Evolutionary conservation across 305 asterid species (phyloP), one percentile per base, ranked within the genome.

Genomic region (Solanum chacoense): DNA sequence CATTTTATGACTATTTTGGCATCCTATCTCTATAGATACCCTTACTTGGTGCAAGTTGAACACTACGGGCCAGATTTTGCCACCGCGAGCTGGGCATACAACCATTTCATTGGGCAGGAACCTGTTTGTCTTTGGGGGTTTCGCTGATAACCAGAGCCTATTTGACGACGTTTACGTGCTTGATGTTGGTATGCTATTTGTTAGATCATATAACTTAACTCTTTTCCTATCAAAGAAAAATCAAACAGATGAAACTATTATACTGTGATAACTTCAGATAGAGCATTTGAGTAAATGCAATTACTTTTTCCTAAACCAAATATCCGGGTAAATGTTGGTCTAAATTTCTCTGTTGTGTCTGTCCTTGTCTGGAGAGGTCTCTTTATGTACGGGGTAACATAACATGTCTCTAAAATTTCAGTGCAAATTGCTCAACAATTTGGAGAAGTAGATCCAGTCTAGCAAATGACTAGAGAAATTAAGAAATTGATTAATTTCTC

Each of bases 21-120:
- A 36, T 90, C 84, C 78, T 93, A 88, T 91, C 88, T 87, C 89
- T 79, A 85, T 85, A 97, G 99, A 97, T 93, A 93, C 98, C 81
- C 94, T 96, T 89, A 94, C 94, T 71, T 97, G 99, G 99, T 92
- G 95, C 93, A 97, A 95, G 93, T 91, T 97, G 93, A 93, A 95
- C 87, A 95, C 98, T 38, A 92, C 93, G 72, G 99, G 99, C 80
- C 96, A 95, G 93, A 91, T 94, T 85, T 92, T 97, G 93, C 95
- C 98, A 5, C 99, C 99, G 38, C 98, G 99, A 88, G 99, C 95
- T 88, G 99, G 99, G 90, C 99, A 97, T 90, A 95, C 99, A 75
- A 93, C 99, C 50, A 55, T 97, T 90, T 89, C 95, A 85, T 92
- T 95, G 90, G 98, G 98, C 79, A 95, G 93, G 92, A 89, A 94